Base-by-base conservation (phyloP, 352 stramenopile species). In the Pythium guiyangense region DNA sequence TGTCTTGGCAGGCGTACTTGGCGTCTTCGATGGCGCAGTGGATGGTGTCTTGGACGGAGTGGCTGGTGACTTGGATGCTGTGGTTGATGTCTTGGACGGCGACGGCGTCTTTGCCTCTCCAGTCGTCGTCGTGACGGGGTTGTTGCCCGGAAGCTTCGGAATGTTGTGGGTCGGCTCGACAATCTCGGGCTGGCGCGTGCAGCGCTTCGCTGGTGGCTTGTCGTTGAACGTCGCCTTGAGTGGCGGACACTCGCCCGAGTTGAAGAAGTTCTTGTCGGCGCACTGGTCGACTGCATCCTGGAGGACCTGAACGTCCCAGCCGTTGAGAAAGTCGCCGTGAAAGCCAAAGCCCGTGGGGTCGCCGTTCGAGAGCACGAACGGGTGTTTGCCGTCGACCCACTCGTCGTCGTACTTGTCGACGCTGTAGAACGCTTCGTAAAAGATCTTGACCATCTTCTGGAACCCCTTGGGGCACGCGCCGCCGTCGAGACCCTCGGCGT, bases 381-480 rank as follows among this genome's bases (percentile, higher is more conserved):
- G 73, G 44, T 83, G 73, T 49, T 77, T 66, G 56, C 59, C 65
- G 25, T 66, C 67, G 15, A 70, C 64, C 73, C 70, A 79, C 66
- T 83, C 67, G 46, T 63, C 64, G 49, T 83, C 70, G 47, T 67
- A 83, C 57, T 77, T 65, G 25, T 57, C 73, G 17, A 83, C 70
- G 25, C 60, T 73, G 62, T 77, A 83, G 57, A 83, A 83, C 15
- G 67, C 62, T 53, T 83, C 73, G 60, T 75, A 83, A 52, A 83
- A 83, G 45, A 79, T 75, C 59, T 83, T 83, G 56, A 83, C 65
- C 65, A 83, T 78, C 59, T 83, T 83, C 63, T 74, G 62, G 60
- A 70, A 79, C 14, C 65, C 65, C 5, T 60, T 34, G 0, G 73
- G 70, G 43, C 73, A 83, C 17, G 57, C 58, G 18, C 73, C 73